Evolutionary conservation across 768 basidiomycete genomes (phyloP).

Genomic region (Pseudohyphozyma bogoriensis): DNA sequence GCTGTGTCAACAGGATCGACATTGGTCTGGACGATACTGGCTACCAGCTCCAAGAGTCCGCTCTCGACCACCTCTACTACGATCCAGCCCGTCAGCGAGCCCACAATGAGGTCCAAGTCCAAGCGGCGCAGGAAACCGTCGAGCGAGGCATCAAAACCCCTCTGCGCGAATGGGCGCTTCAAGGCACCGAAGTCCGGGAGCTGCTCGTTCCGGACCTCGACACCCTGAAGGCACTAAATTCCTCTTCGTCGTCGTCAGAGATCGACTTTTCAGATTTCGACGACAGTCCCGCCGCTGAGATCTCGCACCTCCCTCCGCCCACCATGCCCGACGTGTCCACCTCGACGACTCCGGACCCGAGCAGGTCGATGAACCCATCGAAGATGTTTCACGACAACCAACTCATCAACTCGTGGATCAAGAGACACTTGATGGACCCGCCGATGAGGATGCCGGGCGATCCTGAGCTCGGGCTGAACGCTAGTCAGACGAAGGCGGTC

Average conservation of each 20-base stretch:
- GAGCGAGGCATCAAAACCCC: constrained; percentile 23
- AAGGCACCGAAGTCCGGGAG: constrained; percentile 65
- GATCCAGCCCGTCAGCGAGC: constrained; percentile 42
- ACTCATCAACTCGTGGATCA: constrained; percentile 71
- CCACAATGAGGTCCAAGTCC: constrained; percentile 27
- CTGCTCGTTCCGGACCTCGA: constrained; percentile 54
- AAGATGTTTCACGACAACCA: constrained; percentile 60
- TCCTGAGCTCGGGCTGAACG: constrained; percentile 60
- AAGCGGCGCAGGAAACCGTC: constrained; percentile 15
- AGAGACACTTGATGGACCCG: constrained; percentile 50
- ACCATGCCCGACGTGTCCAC: too few species aligned
- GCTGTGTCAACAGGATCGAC: constrained; percentile 45
- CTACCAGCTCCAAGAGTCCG: constrained; percentile 58
- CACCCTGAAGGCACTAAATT: too few species aligned
- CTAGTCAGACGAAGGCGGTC: constrained; percentile 67
- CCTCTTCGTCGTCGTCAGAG: not conserved
- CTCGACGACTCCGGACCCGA: too few species aligned
- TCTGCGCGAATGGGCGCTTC: constrained; percentile 48
- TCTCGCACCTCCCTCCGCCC: constrained; percentile 36
- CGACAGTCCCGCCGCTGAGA: constrained; percentile 40
- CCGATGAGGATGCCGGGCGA: constrained; percentile 69
- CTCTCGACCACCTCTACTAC: constrained; percentile 50
- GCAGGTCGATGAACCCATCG: not conserved
- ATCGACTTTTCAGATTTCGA: constrained; percentile 47
- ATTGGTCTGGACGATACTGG: constrained; percentile 57